Base-by-base conservation (phyloP, 441 rosid genomes). In the Populus trichocarpa region DNA sequence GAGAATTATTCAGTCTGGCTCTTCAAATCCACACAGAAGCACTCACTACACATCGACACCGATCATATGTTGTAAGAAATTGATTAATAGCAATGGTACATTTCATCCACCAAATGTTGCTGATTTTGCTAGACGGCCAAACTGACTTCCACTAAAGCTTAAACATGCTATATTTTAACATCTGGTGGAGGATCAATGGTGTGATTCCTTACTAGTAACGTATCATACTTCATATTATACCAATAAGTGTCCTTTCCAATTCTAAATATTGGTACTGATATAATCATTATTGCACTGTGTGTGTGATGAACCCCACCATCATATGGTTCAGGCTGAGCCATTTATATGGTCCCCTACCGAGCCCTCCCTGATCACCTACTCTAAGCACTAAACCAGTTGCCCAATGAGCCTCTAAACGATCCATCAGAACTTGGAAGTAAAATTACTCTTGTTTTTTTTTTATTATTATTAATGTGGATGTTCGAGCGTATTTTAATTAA, bases 281-380 rank as follows among this genome's bases (percentile, higher is more conserved):
- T 66, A 26, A 79, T 53, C 35, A 77, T 64, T 61, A 70, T 78
- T 35, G 63, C 22, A 35, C 33, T 75, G 72, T 59, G 23, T 57
- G 30, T 57, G 30, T n/a, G 40, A 14, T 1, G 79, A 46, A 74
- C 73, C 79, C 80, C 82, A 77, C 78, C 69, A 74, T 74, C 81
- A 11, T 12, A 28, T 50, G 70, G 72, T 35, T 28, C 12, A 23
- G 70, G 72, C 78, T 6, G 18, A 26, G 53, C 75, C 74, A 72
- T 46, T n/a, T 35, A 12, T 66, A 36, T 75, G 84, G 80, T 77
- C 80, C 75, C 79, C 40, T 8, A 0, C 28, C 65, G 35, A 22
- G 46, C 80, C 77, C 23, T 26, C 20, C 14, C n/a, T 53, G 57
- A 68, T 75, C 36, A 69, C 81, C 75, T 30, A 70, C 79, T 46